phyloP scores from a whole-genome alignment of 768 basidiomycete genomes.

The Amanita thiersii region DNA sequence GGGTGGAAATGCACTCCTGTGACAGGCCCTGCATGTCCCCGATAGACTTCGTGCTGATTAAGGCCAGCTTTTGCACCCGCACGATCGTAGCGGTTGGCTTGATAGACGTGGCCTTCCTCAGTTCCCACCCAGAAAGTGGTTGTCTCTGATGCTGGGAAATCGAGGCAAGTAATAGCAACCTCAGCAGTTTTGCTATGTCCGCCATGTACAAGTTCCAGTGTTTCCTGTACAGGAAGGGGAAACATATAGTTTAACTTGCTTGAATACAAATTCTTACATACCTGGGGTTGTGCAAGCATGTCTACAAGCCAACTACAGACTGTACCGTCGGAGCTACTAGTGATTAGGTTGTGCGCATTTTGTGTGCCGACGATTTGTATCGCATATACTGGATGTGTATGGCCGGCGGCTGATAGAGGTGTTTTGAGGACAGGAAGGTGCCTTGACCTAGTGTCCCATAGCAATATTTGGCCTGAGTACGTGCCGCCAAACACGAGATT shows the following conservation, averaged over 20 bases:
- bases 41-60: constrained; percentile 89
- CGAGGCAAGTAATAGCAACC: constrained; percentile 87
- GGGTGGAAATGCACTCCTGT: constrained; percentile 97
- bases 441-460: constrained; percentile 98
- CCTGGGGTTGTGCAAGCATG: constrained; percentile 98
- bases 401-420: constrained; percentile 90
- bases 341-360: constrained; percentile 96
- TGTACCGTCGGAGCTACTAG: constrained; percentile 93
- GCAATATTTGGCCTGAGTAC: constrained; percentile 96
- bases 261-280: constrained; percentile 19
- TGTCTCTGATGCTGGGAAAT: constrained; percentile 95
- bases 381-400: constrained; percentile 97
- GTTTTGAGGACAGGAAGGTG: constrained; percentile 96
- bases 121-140: constrained; percentile 98
- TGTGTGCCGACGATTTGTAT: constrained; percentile 99
- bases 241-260: neutral
- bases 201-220: constrained; percentile 79
- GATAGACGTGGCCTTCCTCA: constrained; percentile 95
- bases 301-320: constrained; percentile 98
- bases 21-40: constrained; percentile 87
- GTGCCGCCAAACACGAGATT: constrained; percentile 97
- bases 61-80: constrained; percentile 95
- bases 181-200: constrained; percentile 97
- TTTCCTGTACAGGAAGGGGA: constrained; percentile 55
- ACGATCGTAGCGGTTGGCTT: constrained; percentile 94